These are phyloP conservation scores for Bryum argenteum DNA, from an alignment of 225 moss, liverwort and hornwort genomes.

Conservation along the genomic window DNA sequence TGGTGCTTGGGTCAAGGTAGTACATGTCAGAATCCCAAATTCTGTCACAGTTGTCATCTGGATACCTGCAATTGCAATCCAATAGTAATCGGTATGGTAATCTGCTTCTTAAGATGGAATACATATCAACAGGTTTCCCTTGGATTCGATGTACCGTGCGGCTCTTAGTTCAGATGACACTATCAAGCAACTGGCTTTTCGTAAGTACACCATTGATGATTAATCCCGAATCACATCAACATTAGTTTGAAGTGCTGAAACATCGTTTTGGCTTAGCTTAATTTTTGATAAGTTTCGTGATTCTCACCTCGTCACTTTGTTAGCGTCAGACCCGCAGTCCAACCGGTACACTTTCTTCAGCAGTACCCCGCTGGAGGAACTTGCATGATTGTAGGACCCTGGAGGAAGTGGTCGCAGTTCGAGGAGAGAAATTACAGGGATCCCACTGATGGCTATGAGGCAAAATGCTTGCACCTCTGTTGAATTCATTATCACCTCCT, in stretches of 20 bases:
- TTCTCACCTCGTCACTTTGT: slow-evolving; percentile 50
- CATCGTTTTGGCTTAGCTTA: neutral
- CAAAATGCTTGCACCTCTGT: slow-evolving; percentile 54
- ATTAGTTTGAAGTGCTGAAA: slow-evolving; percentile 2
- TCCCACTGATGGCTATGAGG: slow-evolving; percentile 44
- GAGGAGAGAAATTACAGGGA: slow-evolving; percentile 58
- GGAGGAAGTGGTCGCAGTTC: slow-evolving; percentile 57
- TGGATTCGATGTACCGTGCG: neutral
- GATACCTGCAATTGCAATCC: slow-evolving; percentile 61
- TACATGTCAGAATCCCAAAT: slow-evolving; percentile 67
- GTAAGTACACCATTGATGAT: slow-evolving; percentile 2
- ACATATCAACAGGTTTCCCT: neutral
- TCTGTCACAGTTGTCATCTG: slow-evolving; percentile 67
- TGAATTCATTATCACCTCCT: slow-evolving; percentile 50
- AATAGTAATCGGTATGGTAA: neutral
- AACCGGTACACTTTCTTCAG: slow-evolving; percentile 51
- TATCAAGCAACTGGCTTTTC: neutral
- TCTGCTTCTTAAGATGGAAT: neutral
- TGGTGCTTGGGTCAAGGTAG: slow-evolving; percentile 46
- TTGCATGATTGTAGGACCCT: slow-evolving; percentile 56
- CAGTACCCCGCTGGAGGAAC: slow-evolving; percentile 44
- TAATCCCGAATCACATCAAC: slow-evolving; percentile 9
- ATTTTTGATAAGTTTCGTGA: neutral
- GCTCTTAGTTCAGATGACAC: neutral
- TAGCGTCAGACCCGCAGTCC: slow-evolving; percentile 57